phyloP scores from a whole-genome alignment of 2,329 filamentous ascomycete species.

The Calcarisporium arbuscula region DNA sequence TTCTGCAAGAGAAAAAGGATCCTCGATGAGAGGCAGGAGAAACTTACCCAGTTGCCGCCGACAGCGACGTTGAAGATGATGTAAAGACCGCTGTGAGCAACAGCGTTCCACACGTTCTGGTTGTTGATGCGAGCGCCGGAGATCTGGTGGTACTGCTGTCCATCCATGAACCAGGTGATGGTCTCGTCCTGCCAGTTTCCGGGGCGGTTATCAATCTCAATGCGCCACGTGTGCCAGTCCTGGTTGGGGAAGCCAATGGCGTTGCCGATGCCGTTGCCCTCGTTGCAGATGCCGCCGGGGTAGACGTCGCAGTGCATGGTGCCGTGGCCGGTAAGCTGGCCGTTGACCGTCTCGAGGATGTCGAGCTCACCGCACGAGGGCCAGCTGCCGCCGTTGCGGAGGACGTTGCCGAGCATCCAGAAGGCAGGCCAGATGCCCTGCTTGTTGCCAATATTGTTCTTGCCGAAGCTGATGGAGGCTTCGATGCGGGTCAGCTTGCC shows the following conservation, averaged over 20 bases:
- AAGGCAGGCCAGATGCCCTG: slow-evolving; percentile 55
- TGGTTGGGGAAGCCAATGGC: slow-evolving; percentile 29
- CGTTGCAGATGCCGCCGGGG: slow-evolving; percentile 43
- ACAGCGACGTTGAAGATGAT: slow-evolving; percentile 51
- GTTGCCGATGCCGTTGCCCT: slow-evolving; percentile 36
- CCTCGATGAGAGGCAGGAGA: neutral
- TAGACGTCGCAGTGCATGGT: slow-evolving; percentile 45
- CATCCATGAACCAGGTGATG: slow-evolving; percentile 47
- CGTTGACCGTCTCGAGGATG: slow-evolving; percentile 51
- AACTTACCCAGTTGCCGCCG: slow-evolving; percentile 45
- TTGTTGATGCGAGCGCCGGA: slow-evolving; percentile 38
- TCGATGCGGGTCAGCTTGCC: slow-evolving; percentile 42
- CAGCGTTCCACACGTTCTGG: slow-evolving; percentile 38
- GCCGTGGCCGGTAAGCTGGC: slow-evolving; percentile 37
- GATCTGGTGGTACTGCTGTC: slow-evolving; percentile 34
- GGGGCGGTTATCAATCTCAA: slow-evolving; percentile 43
- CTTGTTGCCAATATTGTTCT: slow-evolving; percentile 32
- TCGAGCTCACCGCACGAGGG: slow-evolving; percentile 51
- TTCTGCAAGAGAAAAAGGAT: slow-evolving; percentile 1
- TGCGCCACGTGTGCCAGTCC: slow-evolving; percentile 42
- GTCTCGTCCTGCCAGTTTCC: slow-evolving; percentile 39
- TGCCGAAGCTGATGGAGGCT: slow-evolving; percentile 40
- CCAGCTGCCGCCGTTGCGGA: slow-evolving; percentile 43
- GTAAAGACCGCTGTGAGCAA: slow-evolving; percentile 45
- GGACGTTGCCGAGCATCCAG: slow-evolving; percentile 47